These are phyloP conservation scores for Arctium minus DNA, from an alignment of 129 eudicot genomes.

Conservation along the genomic window DNA sequence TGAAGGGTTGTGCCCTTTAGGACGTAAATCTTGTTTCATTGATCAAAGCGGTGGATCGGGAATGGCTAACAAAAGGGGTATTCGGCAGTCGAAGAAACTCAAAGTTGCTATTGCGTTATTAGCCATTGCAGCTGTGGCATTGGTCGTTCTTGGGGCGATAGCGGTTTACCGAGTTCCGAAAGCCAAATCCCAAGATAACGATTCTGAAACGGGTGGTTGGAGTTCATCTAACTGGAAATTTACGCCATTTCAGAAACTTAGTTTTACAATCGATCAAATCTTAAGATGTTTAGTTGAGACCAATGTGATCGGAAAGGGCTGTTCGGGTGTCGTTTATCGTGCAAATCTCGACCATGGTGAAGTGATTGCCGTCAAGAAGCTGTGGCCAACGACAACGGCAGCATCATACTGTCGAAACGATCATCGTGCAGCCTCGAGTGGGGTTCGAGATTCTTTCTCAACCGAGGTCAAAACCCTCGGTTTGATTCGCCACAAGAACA, in stretches of 20 bases:
- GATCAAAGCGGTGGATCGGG: constrained; percentile 35
- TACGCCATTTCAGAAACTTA: constrained; percentile 90
- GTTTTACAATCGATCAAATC: constrained; percentile 73
- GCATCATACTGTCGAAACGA: constrained; percentile 36
- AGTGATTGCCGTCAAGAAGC: constrained; percentile 84
- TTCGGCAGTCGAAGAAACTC: constrained; percentile 46
- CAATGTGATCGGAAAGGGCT: constrained; percentile 92
- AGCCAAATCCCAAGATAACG: constrained; percentile 38
- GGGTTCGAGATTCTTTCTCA: constrained; percentile 85
- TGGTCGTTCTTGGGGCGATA: constrained; percentile 60
- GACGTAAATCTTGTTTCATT: constrained; percentile 67
- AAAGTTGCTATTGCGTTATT: constrained; percentile 64
- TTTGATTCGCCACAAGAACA: constrained; percentile 83
- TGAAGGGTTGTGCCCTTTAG: constrained; percentile 55
- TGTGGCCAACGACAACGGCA: constrained; percentile 62
- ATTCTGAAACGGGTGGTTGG: constrained; percentile 65
- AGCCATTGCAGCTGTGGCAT: constrained; percentile 34
- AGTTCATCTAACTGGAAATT: constrained; percentile 65
- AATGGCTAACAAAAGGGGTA: constrained; percentile 8
- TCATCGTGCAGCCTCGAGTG: constrained; percentile 23
- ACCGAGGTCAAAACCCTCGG: constrained; percentile 93
- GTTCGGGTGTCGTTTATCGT: constrained; percentile 93
- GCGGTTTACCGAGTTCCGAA: constrained; percentile 57
- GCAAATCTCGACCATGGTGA: constrained; percentile 77
- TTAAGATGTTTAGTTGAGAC: constrained; percentile 63